Evolutionary conservation across 345 rosid species (phyloP), one percentile per base, ranked within the genome.

Genomic region (Sonneratia alba): DNA sequence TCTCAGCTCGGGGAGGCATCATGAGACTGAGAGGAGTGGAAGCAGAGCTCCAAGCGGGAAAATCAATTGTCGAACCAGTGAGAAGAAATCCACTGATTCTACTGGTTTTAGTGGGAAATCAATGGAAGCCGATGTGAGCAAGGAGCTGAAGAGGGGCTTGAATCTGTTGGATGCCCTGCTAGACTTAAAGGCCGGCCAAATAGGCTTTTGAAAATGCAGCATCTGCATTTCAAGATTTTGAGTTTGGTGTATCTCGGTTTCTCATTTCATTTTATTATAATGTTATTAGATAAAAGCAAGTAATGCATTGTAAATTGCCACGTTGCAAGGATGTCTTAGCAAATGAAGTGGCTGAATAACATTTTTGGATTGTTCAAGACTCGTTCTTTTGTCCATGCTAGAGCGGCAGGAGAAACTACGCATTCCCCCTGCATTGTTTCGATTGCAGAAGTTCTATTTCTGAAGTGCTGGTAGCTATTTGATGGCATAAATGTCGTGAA

Each of bases 81-180:
- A 85, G 74, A 88, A 77, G 82, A 86, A 73, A 73, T 61, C 81
- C 22, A 62, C 42, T 9, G 78, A 76, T 43, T 71, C 71, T 0
- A 36, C 71, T 51, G 71, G 66, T 71, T 55, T 49, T 47, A 21
- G 43, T 71, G 79, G 69, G 57, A 77, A 72, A 55, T 69, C 72
- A 18, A 66, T 55, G 62, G 96, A 89, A 42, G 87, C 77, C 18
- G 89, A 85, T 12, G 83, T 72, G 36, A 85, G 75, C n/a, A 91
- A 88, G 71, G 94, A 88, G 80, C 79, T 84, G 78, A 91, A 85
- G 84, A 87, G 70, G 78, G 11, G 71, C 83, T 53, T 85, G 80
- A 84, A 69, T 51, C 72, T 16, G 72, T n/a, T 71, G 79, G 10
- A 34, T 56, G 37, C 32, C 22, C 13, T 22, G 53, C n/a, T 27